Conservation (phyloP, 2,329 filamentous ascomycete species). For the Stagonosporopsis rhizophila region DNA sequence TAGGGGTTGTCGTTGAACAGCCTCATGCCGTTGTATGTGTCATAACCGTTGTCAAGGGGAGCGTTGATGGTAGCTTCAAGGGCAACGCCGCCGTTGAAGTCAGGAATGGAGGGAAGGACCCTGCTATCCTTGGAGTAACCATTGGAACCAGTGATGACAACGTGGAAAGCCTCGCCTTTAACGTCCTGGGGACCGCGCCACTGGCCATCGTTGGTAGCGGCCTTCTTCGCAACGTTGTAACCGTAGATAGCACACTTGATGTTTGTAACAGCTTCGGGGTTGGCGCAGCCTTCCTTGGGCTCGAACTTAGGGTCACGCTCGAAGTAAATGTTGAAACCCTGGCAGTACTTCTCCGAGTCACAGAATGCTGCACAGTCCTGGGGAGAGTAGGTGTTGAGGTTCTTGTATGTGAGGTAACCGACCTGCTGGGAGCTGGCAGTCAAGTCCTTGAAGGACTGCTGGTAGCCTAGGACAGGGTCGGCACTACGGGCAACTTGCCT, state of each 20-base stretch:
- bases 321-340: slow-evolving; percentile 41
- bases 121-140: slow-evolving; percentile 36
- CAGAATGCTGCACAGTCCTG: slow-evolving; percentile 30
- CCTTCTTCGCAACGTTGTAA: slow-evolving; percentile 27
- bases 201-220: slow-evolving; percentile 36
- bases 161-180: slow-evolving; percentile 28
- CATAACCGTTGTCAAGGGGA: slow-evolving; percentile 22
- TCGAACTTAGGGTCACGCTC: slow-evolving; percentile 36
- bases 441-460: slow-evolving; percentile 25
- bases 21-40: slow-evolving; percentile 40
- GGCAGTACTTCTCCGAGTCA: slow-evolving; percentile 32
- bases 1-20: slow-evolving; percentile 40
- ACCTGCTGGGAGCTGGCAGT: slow-evolving; percentile 31
- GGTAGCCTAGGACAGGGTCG: slow-evolving; percentile 26
- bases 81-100: slow-evolving; percentile 28
- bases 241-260: slow-evolving; percentile 40
- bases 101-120: slow-evolving; percentile 11
- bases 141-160: slow-evolving; percentile 39
- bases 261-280: slow-evolving; percentile 34
- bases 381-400: slow-evolving; percentile 29
- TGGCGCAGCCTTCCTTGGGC: slow-evolving; percentile 23
- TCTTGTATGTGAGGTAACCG: slow-evolving; percentile 39
- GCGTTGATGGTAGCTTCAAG: slow-evolving; percentile 39
- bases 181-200: slow-evolving; percentile 23
- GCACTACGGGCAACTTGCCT: slow-evolving; percentile 21